Evolutionary conservation across 2,329 filamentous ascomycete species (phyloP), one percentile per base, ranked within the genome.

Genomic region (Cladosporium oxysporum): DNA sequence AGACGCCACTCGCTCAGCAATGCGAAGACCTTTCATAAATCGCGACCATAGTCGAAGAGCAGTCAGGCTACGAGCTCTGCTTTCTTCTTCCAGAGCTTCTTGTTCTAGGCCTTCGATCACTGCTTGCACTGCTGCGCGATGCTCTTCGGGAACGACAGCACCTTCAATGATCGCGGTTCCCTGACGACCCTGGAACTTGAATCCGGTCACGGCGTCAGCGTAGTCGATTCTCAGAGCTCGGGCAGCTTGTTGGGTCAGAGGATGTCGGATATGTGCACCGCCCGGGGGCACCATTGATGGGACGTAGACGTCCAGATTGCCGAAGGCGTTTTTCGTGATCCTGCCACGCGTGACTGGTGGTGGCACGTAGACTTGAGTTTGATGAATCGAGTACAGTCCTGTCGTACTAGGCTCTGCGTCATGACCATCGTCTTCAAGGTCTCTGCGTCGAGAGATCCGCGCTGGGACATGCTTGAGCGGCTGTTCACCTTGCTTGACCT

Each of bases 141-240:
- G 87, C 75, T 94, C 90, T 18, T 79, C 76, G 0, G 93, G 90
- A 1, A 96, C 87, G 0, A 99, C 88, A 0, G 90, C 85, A 1
- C 95, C 95, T 44, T 87, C 85, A 2, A 95, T 79, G 2, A 97
- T 85, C 1, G 95, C 93, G 2, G 92, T 97, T 18, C 94, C 94
- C 65, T 92, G 89, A 2, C 92, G 87, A 0, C 93, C 93, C 74
- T 88, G 89, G 79, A 98, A 99, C 44, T 90, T 84, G 73, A 98
- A 99, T 0, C 94, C 94, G 0, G 90, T 95, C 5, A 99, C 87
- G 0, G 95, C 95, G 35, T 94, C 92, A 2, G 92, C 92, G 76
- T 91, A 96, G 78, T 98, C 93, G 21, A 98, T 84, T 0, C 89
- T 89, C 1, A 97, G 78, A 1, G 93, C 79, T 65, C 85, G 87